Percentiles rank a stretch among this genome's conserved stretches.
Evolutionary conservation across 2,329 filamentous ascomycete genomes (phyloP).

Genomic region (Curvularia sp.): DNA sequence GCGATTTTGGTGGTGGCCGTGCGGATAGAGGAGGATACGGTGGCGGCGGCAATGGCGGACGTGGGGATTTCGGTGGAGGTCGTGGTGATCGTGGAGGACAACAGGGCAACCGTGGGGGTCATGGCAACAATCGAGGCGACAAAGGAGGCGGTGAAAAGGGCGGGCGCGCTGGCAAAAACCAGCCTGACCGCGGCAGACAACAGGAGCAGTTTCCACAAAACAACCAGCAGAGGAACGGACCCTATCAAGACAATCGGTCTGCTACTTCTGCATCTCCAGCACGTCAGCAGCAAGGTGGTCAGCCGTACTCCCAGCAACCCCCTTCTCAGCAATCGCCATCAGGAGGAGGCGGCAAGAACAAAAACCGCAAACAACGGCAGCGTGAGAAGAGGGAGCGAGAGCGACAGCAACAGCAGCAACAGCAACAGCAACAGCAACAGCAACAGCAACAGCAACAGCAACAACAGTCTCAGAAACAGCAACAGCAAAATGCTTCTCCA

Average conservation of each 20-base stretch:
- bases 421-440: slow-evolving; percentile 19
- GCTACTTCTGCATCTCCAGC: slow-evolving; percentile 30
- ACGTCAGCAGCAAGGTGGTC: slow-evolving; percentile 39
- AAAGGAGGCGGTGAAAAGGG: slow-evolving; percentile 29
- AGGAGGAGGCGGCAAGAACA: slow-evolving; percentile 37
- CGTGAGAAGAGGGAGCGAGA: slow-evolving; percentile 41
- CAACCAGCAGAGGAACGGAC: slow-evolving; percentile 27
- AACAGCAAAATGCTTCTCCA: slow-evolving; percentile 29
- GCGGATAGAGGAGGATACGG: slow-evolving; percentile 34
- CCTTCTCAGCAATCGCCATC: slow-evolving; percentile 33
- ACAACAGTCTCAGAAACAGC: slow-evolving; percentile 22
- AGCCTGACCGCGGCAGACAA: slow-evolving; percentile 32
- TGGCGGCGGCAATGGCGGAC: slow-evolving; percentile 33
- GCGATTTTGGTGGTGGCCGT: slow-evolving; percentile 37
- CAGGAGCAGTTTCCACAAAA: slow-evolving; percentile 29
- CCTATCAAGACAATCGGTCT: slow-evolving; percentile 34
- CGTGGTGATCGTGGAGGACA: slow-evolving; percentile 38
- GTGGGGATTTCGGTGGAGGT: slow-evolving; percentile 22
- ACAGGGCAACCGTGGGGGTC: slow-evolving; percentile 33
- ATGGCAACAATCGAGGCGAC: slow-evolving; percentile 30
- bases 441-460: slow-evolving; percentile 17
- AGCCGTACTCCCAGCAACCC: slow-evolving; percentile 22
- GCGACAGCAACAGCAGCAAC: slow-evolving; percentile 28
- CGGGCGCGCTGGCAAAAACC: slow-evolving; percentile 38
- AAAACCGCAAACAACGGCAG: slow-evolving; percentile 41